These are phyloP conservation scores for Didymosphaeria variabile DNA, from an alignment of 2,329 filamentous ascomycete species.

Conservation along the genomic window DNA sequence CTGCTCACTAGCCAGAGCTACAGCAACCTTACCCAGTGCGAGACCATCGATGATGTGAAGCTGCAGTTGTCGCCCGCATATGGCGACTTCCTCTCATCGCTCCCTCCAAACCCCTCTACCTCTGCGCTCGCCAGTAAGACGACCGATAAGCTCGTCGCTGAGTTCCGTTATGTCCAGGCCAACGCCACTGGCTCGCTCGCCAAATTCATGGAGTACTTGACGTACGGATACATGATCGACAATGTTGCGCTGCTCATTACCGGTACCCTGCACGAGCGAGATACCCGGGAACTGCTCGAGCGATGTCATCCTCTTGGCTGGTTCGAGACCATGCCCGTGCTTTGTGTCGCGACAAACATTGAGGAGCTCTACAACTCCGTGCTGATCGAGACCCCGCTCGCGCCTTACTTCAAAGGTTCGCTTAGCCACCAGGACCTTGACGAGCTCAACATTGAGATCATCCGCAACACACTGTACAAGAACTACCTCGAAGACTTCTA, in stretches of 20 bases:
- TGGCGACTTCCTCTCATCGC: constrained; percentile 92
- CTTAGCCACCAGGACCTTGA: constrained; percentile 96
- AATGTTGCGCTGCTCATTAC: constrained; percentile 98
- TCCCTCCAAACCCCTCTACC: constrained; percentile 96
- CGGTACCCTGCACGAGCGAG: constrained; percentile 94
- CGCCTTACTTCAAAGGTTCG: constrained; percentile 96
- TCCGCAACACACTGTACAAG: constrained; percentile 98
- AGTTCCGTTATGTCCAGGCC: constrained; percentile 95
- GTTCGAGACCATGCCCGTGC: constrained; percentile 99
- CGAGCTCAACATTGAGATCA: constrained; percentile 99
- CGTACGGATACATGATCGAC: constrained; percentile 99
- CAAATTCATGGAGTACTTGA: constrained; percentile 97
- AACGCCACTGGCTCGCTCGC: constrained; percentile 91
- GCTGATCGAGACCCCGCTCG: constrained; percentile 93
- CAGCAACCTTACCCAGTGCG: constrained; percentile 95
- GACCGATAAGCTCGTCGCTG: constrained; percentile 96
- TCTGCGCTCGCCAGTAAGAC: constrained; percentile 94
- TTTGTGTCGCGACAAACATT: constrained; percentile 97
- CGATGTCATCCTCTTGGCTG: constrained; percentile 96
- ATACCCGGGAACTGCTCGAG: constrained; percentile 93
- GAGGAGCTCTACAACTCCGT: constrained; percentile 99
- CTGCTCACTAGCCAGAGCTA: constrained; percentile 92
- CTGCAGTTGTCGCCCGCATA: constrained; percentile 96
- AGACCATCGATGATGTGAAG: constrained; percentile 97
- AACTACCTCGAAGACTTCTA: constrained; percentile 99